Conservation (phyloP, 768 basidiomycete genomes). For the Fomitopsis serialis region DNA sequence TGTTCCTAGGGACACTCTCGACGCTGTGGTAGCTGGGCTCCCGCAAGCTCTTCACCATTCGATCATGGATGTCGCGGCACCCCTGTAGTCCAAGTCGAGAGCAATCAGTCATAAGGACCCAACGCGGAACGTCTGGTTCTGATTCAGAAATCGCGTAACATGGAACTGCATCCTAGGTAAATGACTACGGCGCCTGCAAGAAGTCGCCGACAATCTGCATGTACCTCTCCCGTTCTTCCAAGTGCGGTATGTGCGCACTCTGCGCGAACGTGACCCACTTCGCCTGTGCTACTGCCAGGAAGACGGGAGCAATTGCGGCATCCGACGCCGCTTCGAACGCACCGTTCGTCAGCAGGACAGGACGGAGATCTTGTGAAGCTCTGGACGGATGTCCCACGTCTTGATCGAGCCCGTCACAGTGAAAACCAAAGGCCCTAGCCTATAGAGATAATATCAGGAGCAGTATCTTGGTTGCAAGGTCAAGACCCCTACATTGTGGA, state of each 20-base stretch:
- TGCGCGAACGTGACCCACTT: constrained; percentile 27
- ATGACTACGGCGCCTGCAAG: constrained; percentile 8
- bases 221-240: constrained; percentile 27
- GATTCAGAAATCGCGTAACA: too few species aligned
- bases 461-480: too few species aligned
- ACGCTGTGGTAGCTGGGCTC: too few species aligned
- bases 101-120: too few species aligned
- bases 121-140: too few species aligned
- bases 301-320: constrained; percentile 30
- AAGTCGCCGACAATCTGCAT: constrained; percentile 23
- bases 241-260: constrained; percentile 26
- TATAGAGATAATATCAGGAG: neutral
- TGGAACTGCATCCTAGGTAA: too few species aligned
- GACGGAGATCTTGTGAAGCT: constrained; percentile 35
- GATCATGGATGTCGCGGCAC: too few species aligned
- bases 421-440: constrained; percentile 31
- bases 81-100: too few species aligned
- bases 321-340: constrained; percentile 36
- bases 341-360: constrained; percentile 35
- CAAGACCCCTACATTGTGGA: constrained; percentile 35
- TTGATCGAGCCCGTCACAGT: constrained; percentile 35
- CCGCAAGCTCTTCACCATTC: too few species aligned
- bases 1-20: too few species aligned
- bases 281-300: constrained; percentile 22
- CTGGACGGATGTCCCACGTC: constrained; percentile 41